phyloP scores from a whole-genome alignment of 345 rosid species.

The Salix dunnii region DNA sequence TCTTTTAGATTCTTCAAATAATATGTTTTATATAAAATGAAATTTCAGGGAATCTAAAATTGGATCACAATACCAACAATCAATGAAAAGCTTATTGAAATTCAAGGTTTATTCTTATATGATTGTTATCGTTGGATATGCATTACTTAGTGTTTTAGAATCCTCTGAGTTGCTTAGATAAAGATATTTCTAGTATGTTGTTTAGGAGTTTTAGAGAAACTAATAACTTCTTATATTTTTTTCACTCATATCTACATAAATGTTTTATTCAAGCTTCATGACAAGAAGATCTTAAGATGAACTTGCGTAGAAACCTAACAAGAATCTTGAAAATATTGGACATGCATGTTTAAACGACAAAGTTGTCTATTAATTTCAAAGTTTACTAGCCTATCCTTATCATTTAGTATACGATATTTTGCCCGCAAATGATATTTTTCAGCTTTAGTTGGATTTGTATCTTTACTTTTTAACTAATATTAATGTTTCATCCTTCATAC shows the following conservation, averaged over 20 bases:
- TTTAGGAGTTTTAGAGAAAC: not conserved
- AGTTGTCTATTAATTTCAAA: too few relatives aligned
- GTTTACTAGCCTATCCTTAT: too few relatives aligned
- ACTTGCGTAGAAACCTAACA: slow-evolving; percentile 63
- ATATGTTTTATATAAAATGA: too few relatives aligned
- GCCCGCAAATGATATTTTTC: too few relatives aligned
- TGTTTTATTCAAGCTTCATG: slow-evolving; percentile 75
- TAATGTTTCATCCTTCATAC: too few relatives aligned
- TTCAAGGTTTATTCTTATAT: not conserved
- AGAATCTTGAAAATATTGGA: slow-evolving; percentile 89
- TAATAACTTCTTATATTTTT: not conserved
- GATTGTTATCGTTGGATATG: not conserved
- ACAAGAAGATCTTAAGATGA: slow-evolving; percentile 87
- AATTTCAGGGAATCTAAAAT: too few relatives aligned
- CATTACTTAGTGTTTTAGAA: not conserved
- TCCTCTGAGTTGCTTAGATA: not conserved
- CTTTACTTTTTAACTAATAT: too few relatives aligned
- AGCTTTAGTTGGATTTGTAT: too few relatives aligned
- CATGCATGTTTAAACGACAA: too few relatives aligned
- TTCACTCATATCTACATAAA: slow-evolving; percentile 30
- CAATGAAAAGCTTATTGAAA: not conserved
- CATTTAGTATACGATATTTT: too few relatives aligned
- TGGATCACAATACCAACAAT: not conserved
- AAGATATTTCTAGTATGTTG: not conserved
- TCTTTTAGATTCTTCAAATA: too few relatives aligned